Conservation (phyloP, 805 yeast species). For the Candida methanosorbosa region DNA sequence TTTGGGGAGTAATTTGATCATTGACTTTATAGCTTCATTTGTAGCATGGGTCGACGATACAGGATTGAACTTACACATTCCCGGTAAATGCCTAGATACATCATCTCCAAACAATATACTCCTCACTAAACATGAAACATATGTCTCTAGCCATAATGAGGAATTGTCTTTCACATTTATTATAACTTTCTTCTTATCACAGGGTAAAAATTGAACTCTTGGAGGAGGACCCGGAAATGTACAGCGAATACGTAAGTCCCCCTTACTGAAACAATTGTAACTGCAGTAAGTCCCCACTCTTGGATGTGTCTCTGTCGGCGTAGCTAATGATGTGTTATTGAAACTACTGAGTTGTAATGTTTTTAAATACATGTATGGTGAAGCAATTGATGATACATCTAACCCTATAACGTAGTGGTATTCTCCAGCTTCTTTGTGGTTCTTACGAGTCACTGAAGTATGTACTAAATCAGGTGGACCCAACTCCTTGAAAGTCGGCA, state of each 20-base stretch:
- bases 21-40: slow-evolving; percentile 24
- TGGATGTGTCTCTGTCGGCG: slow-evolving; percentile 21
- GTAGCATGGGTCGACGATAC: slow-evolving; percentile 26
- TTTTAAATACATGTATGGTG: slow-evolving; percentile 48
- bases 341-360: slow-evolving; percentile 29
- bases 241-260: slow-evolving; percentile 65
- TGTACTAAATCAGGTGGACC: slow-evolving; percentile 74
- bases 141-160: slow-evolving; percentile 51
- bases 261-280: slow-evolving; percentile 63
- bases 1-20: slow-evolving; percentile 37
- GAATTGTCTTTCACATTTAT: slow-evolving; percentile 51
- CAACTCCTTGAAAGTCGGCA: slow-evolving; percentile 39
- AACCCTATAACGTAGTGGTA: slow-evolving; percentile 48
- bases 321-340: slow-evolving; percentile 7
- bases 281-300: slow-evolving; percentile 48
- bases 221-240: slow-evolving; percentile 41
- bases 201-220: slow-evolving; percentile 38
- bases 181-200: slow-evolving; percentile 40
- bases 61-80: slow-evolving; percentile 43
- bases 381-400: slow-evolving; percentile 42
- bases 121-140: slow-evolving; percentile 50
- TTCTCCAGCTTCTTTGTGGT: slow-evolving; percentile 40
- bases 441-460: slow-evolving; percentile 34
- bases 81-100: slow-evolving; percentile 48
- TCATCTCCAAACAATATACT: slow-evolving; percentile 44